These are phyloP conservation scores for Prototheca cutis DNA, from an alignment of 163 green algal genomes.

Conservation along the genomic window DNA sequence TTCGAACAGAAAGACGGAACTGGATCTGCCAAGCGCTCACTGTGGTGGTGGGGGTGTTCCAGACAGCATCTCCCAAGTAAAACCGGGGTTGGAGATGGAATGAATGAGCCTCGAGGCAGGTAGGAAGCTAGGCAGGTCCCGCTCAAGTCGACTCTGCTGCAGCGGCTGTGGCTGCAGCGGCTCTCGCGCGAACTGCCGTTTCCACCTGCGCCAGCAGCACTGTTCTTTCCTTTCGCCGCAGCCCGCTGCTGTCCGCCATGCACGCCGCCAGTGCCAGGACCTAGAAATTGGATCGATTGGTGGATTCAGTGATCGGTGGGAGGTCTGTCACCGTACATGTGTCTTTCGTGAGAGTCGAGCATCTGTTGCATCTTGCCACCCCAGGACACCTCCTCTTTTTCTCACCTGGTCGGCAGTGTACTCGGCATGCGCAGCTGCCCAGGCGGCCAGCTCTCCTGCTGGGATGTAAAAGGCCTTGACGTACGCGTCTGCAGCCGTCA, in stretches of 20 bases:
- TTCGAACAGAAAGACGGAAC: too few relatives aligned
- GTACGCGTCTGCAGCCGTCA: slow-evolving; percentile 41
- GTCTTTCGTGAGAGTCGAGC: not conserved
- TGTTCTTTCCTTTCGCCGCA: slow-evolving; percentile 34
- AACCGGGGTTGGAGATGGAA: too few relatives aligned
- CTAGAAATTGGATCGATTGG: not conserved
- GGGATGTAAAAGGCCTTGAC: slow-evolving; percentile 53
- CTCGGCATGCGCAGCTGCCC: slow-evolving; percentile 37
- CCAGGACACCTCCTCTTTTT: not conserved
- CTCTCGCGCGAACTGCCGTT: slow-evolving; percentile 8
- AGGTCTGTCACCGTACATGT: too few relatives aligned
- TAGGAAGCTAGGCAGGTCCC: too few relatives aligned
- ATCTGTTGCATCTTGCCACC: not conserved
- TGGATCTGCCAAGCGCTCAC: too few relatives aligned
- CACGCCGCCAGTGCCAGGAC: slow-evolving; percentile 33
- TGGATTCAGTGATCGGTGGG: not conserved
- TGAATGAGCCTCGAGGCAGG: too few relatives aligned
- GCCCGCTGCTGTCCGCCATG: slow-evolving; percentile 38
- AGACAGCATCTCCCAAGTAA: too few relatives aligned
- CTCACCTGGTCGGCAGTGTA: slow-evolving; percentile 29
- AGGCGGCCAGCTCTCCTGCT: slow-evolving; percentile 32
- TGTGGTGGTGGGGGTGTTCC: too few relatives aligned
- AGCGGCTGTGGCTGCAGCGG: too few relatives aligned
- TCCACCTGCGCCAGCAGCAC: slow-evolving; percentile 29
- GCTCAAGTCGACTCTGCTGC: too few relatives aligned